Evolutionary conservation across 1,284 basidiomycete genomes (phyloP).

Genomic region (Trichosporon faecale): DNA sequence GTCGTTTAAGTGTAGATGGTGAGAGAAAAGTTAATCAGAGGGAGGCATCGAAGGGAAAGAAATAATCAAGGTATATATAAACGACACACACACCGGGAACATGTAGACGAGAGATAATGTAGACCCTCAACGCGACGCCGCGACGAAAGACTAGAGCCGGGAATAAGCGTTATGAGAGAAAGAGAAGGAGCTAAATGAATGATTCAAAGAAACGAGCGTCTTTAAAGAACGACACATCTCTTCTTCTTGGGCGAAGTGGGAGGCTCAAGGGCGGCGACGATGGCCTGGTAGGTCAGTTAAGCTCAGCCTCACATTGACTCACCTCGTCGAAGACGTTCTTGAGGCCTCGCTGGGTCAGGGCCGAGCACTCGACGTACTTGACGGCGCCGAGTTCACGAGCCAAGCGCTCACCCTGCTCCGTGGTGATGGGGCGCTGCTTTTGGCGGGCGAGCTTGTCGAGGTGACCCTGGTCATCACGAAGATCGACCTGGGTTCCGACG

Average conservation of each 20-base stretch:
- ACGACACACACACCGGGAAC: slow-evolving; percentile 10
- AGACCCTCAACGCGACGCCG: not conserved
- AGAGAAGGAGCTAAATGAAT: not conserved
- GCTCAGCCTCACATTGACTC: slow-evolving; percentile 43
- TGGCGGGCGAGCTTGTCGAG: slow-evolving; percentile 92
- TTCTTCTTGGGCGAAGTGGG: slow-evolving; percentile 70
- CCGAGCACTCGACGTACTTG: slow-evolving; percentile 99
- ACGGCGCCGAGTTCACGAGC: slow-evolving; percentile 94
- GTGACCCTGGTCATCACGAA: slow-evolving; percentile 88
- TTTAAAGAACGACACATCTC: slow-evolving; percentile 77
- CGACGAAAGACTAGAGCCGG: not conserved
- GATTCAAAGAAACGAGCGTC: slow-evolving; percentile 5
- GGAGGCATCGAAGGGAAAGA: slow-evolving; percentile 8
- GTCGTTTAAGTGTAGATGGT: not conserved
- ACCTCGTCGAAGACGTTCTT: slow-evolving; percentile 99
- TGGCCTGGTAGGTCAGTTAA: slow-evolving; percentile 63
- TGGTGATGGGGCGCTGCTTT: slow-evolving; percentile 88
- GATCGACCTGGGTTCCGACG: slow-evolving; percentile 96
- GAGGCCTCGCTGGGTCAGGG: slow-evolving; percentile 95
- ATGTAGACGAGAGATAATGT: not conserved
- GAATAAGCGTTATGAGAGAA: slow-evolving; percentile 2
- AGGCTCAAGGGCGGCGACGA: slow-evolving; percentile 96
- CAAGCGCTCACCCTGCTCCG: slow-evolving; percentile 87
- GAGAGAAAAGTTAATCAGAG: slow-evolving; percentile 5
- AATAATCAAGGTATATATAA: slow-evolving; percentile 8